These are phyloP conservation scores for Podaxis sp. DNA, from an alignment of 768 basidiomycete species.

Conservation along the genomic window DNA sequence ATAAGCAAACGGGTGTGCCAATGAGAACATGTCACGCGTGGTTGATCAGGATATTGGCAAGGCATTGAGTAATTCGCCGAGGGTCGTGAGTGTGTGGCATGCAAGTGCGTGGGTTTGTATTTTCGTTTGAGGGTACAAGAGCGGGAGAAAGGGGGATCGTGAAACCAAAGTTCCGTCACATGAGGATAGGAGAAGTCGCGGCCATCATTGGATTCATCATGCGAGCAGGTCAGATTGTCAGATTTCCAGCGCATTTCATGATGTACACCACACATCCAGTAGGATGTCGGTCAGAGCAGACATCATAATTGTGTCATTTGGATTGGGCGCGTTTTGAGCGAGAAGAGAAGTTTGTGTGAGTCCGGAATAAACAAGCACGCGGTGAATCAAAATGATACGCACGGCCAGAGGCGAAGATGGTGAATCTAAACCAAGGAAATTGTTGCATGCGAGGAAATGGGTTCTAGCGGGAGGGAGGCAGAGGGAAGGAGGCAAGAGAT, in stretches of 20 bases:
- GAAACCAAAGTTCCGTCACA: too few species aligned
- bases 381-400: conserved; percentile 29
- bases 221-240: background rate
- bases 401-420: conserved; percentile 46
- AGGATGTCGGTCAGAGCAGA: conserved; percentile 1
- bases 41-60: background rate
- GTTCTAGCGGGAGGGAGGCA: background rate
- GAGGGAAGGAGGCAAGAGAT: background rate
- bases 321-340: background rate
- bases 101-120: conserved; percentile 1
- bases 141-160: background rate
- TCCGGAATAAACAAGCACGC: conserved; percentile 13
- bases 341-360: conserved; percentile 14
- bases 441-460: conserved; percentile 34
- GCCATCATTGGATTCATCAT: background rate
- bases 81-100: background rate
- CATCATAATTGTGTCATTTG: conserved; percentile 10
- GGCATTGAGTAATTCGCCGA: background rate
- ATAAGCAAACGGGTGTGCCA: background rate
- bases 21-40: conserved; percentile 6
- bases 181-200: background rate
- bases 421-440: conserved; percentile 61
- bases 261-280: conserved; percentile 7
- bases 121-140: background rate
- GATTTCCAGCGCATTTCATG: background rate